Evolutionary conservation across 164 flowering plant species (phyloP).

Genomic region (Protea cynaroides): DNA sequence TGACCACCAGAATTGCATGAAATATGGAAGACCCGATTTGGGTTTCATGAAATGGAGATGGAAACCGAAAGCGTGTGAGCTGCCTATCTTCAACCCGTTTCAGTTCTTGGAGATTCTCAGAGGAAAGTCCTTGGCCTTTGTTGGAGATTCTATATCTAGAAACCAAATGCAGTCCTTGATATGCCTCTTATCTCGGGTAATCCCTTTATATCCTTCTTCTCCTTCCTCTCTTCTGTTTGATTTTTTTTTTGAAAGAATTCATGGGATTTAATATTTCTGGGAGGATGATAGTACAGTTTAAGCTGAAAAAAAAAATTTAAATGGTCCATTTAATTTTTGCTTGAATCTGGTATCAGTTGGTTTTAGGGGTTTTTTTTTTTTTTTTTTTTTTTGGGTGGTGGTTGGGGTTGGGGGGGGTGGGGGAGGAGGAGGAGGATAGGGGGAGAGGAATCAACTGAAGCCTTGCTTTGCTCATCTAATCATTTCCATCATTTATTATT

Average conservation of each 20-base stretch:
- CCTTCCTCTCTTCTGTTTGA: background rate
- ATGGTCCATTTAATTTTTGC: too few species aligned
- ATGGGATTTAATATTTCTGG: background rate
- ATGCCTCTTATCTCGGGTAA: slow-evolving; percentile 71
- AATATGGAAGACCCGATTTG: slow-evolving; percentile 55
- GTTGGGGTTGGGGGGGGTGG: too few species aligned
- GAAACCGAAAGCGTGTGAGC: slow-evolving; percentile 69
- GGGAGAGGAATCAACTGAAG: too few species aligned
- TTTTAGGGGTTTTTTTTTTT: too few species aligned
- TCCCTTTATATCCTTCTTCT: background rate
- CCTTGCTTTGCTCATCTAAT: too few species aligned
- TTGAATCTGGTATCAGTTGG: too few species aligned
- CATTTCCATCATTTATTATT: too few species aligned
- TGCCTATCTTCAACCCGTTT: slow-evolving; percentile 51
- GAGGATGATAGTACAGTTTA: background rate
- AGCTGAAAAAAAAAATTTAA: too few species aligned
- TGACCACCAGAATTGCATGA: slow-evolving; percentile 75
- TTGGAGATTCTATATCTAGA: slow-evolving; percentile 74
- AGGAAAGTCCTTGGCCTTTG: slow-evolving; percentile 64
- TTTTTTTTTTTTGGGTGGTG: too few species aligned
- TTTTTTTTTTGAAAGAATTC: background rate
- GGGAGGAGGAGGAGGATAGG: too few species aligned
- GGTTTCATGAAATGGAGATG: slow-evolving; percentile 76
- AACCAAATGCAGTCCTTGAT: slow-evolving; percentile 85
- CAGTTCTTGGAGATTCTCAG: slow-evolving; percentile 51